Percentiles rank a stretch among this genome's conserved stretches.
Conservation (phyloP, 2,329 filamentous ascomycete species). For the Tothia fuscella region DNA sequence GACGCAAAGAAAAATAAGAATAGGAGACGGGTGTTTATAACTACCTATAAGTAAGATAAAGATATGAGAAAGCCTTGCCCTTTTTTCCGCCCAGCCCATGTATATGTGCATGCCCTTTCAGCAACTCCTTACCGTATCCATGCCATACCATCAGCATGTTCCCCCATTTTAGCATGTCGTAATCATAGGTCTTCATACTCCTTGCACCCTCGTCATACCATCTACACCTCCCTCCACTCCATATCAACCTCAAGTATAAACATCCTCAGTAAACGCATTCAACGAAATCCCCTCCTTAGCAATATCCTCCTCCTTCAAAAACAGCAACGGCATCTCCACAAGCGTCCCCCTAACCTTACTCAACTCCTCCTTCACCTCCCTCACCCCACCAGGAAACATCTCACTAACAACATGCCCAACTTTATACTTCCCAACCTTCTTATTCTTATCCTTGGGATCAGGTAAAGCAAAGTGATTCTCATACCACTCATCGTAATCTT, state of each 20-base stretch:
- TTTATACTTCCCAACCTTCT: slow-evolving; percentile 45
- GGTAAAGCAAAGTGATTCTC: slow-evolving; percentile 46
- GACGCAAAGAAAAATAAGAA: too few species aligned
- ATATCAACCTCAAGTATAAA: slow-evolving; percentile 30
- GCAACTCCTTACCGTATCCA: too few species aligned
- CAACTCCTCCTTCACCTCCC: slow-evolving; percentile 57
- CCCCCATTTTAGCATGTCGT: too few species aligned
- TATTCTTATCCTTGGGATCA: slow-evolving; percentile 27
- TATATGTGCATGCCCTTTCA: too few species aligned
- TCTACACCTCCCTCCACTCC: too few species aligned
- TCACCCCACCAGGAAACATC: slow-evolving; percentile 32
- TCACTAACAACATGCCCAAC: slow-evolving; percentile 72
- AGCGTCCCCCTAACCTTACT: slow-evolving; percentile 47
- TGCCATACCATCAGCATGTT: too few species aligned
- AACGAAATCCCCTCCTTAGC: slow-evolving; percentile 64
- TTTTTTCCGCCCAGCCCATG: too few species aligned
- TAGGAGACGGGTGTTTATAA: too few species aligned
- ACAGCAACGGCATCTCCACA: slow-evolving; percentile 82
- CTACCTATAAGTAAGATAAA: too few species aligned
- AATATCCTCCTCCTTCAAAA: slow-evolving; percentile 75
- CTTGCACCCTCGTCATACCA: too few species aligned
- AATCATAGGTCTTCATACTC: too few species aligned
- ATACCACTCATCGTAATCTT: slow-evolving; percentile 63
- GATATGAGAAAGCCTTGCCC: too few species aligned
- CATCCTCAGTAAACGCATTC: slow-evolving; percentile 36